Percentiles rank a stretch among this genome's conserved stretches.
Conservation (phyloP, 176 grass and related monocot species). For the Rhynchospora pubera region DNA sequence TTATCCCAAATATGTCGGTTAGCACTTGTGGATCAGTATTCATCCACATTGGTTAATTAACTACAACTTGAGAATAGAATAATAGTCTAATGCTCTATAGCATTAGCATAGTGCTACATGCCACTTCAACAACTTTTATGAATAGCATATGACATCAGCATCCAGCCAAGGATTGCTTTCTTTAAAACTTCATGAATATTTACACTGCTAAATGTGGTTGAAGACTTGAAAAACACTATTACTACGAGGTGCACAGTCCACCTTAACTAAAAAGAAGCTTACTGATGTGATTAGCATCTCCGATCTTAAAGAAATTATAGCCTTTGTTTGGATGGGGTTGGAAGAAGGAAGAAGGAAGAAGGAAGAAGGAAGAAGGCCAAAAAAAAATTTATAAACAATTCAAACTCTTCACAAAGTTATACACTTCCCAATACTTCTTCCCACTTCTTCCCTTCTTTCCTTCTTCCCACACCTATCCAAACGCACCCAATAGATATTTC, state of each 20-base stretch:
- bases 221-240: background rate
- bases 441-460: no score
- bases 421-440: no score
- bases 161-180: slow-evolving; percentile 2
- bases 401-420: no score
- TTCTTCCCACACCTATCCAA: no score
- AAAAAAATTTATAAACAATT: no score
- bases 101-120: background rate
- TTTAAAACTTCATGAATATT: background rate
- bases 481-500: background rate
- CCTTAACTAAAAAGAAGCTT: background rate
- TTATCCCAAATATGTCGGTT: background rate
- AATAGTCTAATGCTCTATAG: background rate
- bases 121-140: background rate
- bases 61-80: background rate
- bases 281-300: background rate
- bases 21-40: background rate
- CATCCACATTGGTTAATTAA: background rate
- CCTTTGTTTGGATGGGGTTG: no score
- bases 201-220: background rate
- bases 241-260: background rate
- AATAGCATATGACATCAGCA: slow-evolving; percentile 5
- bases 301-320: background rate
- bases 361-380: no score
- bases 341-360: no score